Evolutionary conservation across 2,329 filamentous ascomycete genomes (phyloP), one percentile per base, ranked within the genome.

Genomic region (Mycosphaerella sp.): DNA sequence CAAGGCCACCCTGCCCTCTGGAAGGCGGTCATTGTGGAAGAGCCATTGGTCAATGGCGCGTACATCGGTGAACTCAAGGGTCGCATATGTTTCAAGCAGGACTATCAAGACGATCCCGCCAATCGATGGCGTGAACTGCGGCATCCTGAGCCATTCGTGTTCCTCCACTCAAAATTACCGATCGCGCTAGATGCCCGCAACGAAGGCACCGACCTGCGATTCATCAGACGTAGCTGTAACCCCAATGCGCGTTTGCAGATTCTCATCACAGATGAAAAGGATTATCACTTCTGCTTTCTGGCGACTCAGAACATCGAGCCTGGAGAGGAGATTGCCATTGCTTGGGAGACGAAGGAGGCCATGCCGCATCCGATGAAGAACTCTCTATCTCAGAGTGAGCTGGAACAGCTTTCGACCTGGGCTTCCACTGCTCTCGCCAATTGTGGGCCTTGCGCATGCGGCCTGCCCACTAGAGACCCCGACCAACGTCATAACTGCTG

Each of bases 211-310:
- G 74, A 82, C 32, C 83, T 93, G 51, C 86, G 93, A 40, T 96
- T 93, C 66, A 83, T 94, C n/a, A 82, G 93, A 50, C 82, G 91
- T 59, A 97, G 93, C 63, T 98, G 93, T 72, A 82, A 81, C 55
- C 88, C 93, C 1, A 98, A 97, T 64, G 82, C 93, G n/a, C 79
- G 80, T 28, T 75, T 97, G 62, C 90, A 93, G 66, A 94, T 90
- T 0, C 87, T 89, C 59, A 80, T 96, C 42, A 87, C 87, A 1
- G 84, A 82, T 41, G 78, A 79, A 3, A 84, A 82, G 1, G 85
- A 91, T 58, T 95, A 91, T 64, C 88, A 93, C 65, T 95, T 97
- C 68, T 96, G 91, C 80, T 84, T 96, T 57, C 82, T 95, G 53
- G 89, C 89, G 61, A 87, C 87, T 60, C 80, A 86, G 47, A 78